Evolutionary conservation across 768 basidiomycete genomes (phyloP), one percentile per base, ranked within the genome.

Genomic region (Suillus cothurnatus): DNA sequence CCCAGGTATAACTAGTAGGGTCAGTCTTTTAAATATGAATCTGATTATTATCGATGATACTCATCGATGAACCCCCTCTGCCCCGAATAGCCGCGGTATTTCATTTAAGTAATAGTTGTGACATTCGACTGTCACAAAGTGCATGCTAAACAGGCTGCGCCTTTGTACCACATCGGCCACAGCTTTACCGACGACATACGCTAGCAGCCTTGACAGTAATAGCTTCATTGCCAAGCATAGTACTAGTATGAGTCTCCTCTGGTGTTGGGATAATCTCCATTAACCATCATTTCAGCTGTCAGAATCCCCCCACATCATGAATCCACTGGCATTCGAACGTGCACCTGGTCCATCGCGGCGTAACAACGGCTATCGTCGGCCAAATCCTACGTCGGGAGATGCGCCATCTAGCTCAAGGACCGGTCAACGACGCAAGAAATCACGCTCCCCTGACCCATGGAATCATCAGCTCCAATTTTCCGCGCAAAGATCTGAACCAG

Each of bases 361-460:
- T 26, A 71, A 41, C 28, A 76, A 73, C 39, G 55, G 41, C 59
- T 67, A 73, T 64, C 68, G 74, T 59, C 74, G 76, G 43, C 69
- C 67, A 19, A 47, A 52, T 32, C 12, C 8, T 31, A 26, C 34
- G n/a, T 52, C 47, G 14, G 39, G 11, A 61, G 64, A 64, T 60
- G 21, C 7, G 41, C 61, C 28, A 23, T 52, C 64, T 3, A 50
- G 55, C 66, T 69, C 26, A 65, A 69, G 8, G 67, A 39, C 71
- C 9, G 65, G 14, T 56, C 74, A 73, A 23, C 74, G 75, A 53
- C 72, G 77, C 47, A 72, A 71, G 50, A 76, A 76, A 68, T 79
- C 80, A 34, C 72, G 71, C 56, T 81, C 80, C 9, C 76, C 79
- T 3, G 79, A 78, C 47, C 60, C 72, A 36, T 71, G 66, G 26